Percentiles rank a stretch among this genome's conserved stretches.
Evolutionary conservation across 345 rosid species (phyloP).

Genomic region (Rhizophora apiculata): DNA sequence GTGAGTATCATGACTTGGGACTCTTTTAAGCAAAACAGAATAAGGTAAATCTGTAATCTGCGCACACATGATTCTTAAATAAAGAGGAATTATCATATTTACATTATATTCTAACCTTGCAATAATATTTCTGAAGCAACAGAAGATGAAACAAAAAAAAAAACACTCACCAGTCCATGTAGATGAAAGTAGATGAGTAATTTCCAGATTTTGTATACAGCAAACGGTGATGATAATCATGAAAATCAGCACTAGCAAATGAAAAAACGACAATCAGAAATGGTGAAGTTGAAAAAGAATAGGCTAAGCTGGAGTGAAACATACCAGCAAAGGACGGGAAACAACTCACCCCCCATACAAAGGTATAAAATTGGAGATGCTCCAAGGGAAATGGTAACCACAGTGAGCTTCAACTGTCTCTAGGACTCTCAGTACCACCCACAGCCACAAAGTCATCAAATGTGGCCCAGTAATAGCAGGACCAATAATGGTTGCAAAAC

Average conservation of each 20-base stretch:
- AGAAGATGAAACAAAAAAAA: background rate
- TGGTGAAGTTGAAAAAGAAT: background rate
- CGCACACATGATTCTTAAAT: background rate
- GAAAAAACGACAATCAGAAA: slow-evolving; percentile 10
- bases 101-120: slow-evolving; percentile 1
- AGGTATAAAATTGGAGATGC: slow-evolving; percentile 85
- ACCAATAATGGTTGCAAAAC: slow-evolving; percentile 91
- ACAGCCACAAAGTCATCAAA: slow-evolving; percentile 83
- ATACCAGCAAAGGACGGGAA: background rate
- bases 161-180: slow-evolving; percentile 88
- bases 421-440: slow-evolving; percentile 88
- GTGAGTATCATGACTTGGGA: background rate
- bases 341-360: slow-evolving; percentile 90
- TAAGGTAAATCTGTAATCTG: background rate
- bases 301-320: background rate
- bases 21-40: background rate
- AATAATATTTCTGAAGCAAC: background rate
- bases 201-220: slow-evolving; percentile 96
- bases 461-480: slow-evolving; percentile 98
- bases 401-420: slow-evolving; percentile 99
- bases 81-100: background rate
- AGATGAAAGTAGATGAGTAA: slow-evolving; percentile 87
- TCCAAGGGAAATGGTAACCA: slow-evolving; percentile 99
- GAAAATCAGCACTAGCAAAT: slow-evolving; percentile 83
- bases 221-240: slow-evolving; percentile 95